Conservation (phyloP, 306 rosid genomes). For the Castanea crenata region DNA sequence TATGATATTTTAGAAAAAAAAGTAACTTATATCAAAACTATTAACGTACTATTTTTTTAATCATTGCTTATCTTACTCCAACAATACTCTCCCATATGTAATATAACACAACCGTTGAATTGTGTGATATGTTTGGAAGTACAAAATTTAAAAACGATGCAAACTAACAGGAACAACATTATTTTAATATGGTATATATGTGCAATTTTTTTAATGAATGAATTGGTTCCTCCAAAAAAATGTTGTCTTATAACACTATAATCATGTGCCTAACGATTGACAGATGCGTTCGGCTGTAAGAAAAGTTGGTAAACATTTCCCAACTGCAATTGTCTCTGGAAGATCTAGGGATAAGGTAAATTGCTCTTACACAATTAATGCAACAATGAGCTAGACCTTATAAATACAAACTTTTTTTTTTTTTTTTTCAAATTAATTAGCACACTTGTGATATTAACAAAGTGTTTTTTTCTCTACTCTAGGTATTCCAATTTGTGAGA, state of each 20-base stretch:
- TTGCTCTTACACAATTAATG: neutral
- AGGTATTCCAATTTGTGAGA: conserved; percentile 55
- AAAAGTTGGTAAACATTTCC: conserved; percentile 41
- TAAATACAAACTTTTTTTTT: neutral
- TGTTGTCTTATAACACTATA: neutral
- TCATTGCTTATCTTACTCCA: no score
- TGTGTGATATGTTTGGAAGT: no score
- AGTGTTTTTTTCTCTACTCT: neutral
- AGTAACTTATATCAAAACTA: no score
- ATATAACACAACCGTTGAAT: no score
- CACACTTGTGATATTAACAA: neutral
- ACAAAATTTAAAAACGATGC: no score
- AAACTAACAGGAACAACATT: no score
- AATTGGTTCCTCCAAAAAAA: neutral
- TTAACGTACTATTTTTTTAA: no score
- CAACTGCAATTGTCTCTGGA: conserved; percentile 57
- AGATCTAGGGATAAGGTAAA: conserved; percentile 49
- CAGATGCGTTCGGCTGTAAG: conserved; percentile 51
- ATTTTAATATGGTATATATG: no score
- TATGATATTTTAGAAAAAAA: no score
- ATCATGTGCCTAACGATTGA: neutral
- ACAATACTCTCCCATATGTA: no score
- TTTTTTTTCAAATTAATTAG: neutral
- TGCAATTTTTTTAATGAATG: no score
- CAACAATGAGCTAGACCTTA: neutral